Evolutionary conservation across 2,329 filamentous ascomycete genomes (phyloP).

Genomic region (Penicillium sp.): DNA sequence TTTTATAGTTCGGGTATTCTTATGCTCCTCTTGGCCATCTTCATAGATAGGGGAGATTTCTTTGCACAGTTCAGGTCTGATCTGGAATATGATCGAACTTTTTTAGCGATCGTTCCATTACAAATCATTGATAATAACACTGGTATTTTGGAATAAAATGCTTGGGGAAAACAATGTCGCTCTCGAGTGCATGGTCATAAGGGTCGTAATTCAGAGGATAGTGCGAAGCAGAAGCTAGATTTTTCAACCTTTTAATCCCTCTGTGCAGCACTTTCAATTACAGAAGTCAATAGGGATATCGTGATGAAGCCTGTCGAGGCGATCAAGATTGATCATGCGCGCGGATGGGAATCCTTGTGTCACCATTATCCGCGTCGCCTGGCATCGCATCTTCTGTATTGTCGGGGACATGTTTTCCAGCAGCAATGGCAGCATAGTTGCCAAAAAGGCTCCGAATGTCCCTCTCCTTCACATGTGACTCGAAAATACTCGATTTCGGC

Average conservation of each 20-base stretch:
- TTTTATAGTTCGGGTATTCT: constrained; percentile 24
- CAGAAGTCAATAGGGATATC: not conserved
- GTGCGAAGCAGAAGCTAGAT: not conserved
- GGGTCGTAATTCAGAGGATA: constrained; percentile 11
- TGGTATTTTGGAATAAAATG: constrained; percentile 14
- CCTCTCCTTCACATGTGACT: constrained; percentile 18
- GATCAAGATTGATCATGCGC: constrained; percentile 5
- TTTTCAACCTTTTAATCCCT: not conserved
- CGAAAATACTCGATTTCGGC: constrained; percentile 50
- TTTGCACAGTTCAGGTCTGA: constrained; percentile 22
- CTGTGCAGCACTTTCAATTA: not conserved
- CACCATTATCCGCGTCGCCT: not conserved
- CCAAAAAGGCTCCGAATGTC: constrained; percentile 17
- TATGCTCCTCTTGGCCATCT: constrained; percentile 17
- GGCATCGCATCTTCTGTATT: not conserved
- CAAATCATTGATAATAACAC: constrained; percentile 12
- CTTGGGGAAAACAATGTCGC: constrained; percentile 9
- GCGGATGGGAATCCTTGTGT: constrained; percentile 9
- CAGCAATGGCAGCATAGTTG: not conserved
- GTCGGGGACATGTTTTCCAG: not conserved
- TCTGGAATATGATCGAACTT: constrained; percentile 19
- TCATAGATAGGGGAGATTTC: constrained; percentile 21
- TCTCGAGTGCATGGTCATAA: constrained; percentile 10
- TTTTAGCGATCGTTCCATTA: constrained; percentile 20
- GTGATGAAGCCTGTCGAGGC: not conserved